Conservation (phyloP, 139 green algal genomes). For the Volvox reticuliferus region DNA sequence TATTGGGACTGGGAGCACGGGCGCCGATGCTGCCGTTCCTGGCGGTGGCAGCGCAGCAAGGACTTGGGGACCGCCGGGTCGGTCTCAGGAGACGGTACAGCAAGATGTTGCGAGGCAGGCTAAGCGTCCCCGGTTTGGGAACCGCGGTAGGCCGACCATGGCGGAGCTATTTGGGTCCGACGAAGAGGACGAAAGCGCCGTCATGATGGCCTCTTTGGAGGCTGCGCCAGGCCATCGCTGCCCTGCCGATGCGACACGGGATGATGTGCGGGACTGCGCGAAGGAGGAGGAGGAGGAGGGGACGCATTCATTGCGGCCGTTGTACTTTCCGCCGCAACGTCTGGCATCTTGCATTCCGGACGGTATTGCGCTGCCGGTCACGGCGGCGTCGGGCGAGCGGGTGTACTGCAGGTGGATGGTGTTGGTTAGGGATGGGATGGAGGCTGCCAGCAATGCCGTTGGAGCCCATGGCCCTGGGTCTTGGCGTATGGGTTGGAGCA, state of each 20-base stretch:
- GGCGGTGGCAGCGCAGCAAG: not conserved
- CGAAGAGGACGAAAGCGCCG: not conserved
- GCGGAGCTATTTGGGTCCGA: slow-evolving; percentile 41
- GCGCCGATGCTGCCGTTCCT: too few species aligned
- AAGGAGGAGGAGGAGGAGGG: not conserved
- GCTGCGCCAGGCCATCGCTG: not conserved
- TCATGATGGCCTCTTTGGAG: not conserved
- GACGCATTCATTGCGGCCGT: not conserved
- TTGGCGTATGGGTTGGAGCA: too few species aligned
- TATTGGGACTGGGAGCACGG: not conserved
- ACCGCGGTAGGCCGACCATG: not conserved
- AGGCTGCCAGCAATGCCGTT: too few species aligned
- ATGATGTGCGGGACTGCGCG: not conserved
- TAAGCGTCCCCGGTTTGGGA: not conserved
- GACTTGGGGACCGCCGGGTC: not conserved
- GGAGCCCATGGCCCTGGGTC: too few species aligned
- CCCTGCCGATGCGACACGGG: not conserved
- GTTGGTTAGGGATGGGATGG: too few species aligned
- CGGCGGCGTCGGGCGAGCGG: slow-evolving; percentile 27
- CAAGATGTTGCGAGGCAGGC: not conserved
- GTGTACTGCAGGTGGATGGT: slow-evolving; percentile 38
- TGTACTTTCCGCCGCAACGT: slow-evolving; percentile 14
- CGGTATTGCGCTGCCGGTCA: not conserved
- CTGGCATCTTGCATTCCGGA: not conserved
- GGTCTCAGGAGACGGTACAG: slow-evolving; percentile 10